Evolutionary conservation across 75 land plant species (phyloP), one percentile per base, ranked within the genome.

Genomic region (Sequoiadendron giganteum): DNA sequence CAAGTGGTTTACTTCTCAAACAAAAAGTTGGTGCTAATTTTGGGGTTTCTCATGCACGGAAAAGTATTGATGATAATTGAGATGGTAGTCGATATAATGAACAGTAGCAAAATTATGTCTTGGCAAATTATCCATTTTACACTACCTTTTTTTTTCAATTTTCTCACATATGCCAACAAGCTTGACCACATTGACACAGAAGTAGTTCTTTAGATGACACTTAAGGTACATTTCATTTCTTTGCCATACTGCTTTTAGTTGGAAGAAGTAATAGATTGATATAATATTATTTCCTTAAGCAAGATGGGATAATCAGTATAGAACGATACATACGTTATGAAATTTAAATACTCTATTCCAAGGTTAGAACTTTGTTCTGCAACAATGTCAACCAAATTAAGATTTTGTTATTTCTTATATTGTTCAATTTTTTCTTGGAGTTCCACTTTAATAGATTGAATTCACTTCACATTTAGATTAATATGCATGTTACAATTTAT

Each of bases 151-250:
- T 93, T 97, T 88, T 91, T 94, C 80, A 95, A 95, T 86, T 96
- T 97, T 87, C 91, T 97, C 90, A 94, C 94, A 1, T 96, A 93
- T 92, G 95, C 95, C 3, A 95, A 96, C 88, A 97, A 95, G 91
- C 95, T 95, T 86, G 92, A 96, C 79, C 95, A 90, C 76, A 76
- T 91, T 1, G 92, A 95, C 88, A 85, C 89, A 1, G 96, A 93
- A 87, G 45, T 89, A 30, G 87, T 95, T 21, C 80, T 96, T 32
- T 93, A 93, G 88, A 93, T 96, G 95, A 92, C 93, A 18, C 82
- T 75, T 52, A 93, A 97, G 99, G 99, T 97, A 47, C 56, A 90
- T 89, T 84, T 45, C 15, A 16, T 65, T 72, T 56, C 55, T 56
- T 61, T 28, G 15, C n/a, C 10, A 28, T 42, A 16, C 6, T 3